Evolutionary conservation across 352 stramenopile genomes (phyloP), one percentile per base, ranked within the genome.

Genomic region (Pythium rhizo-oryzae): DNA sequence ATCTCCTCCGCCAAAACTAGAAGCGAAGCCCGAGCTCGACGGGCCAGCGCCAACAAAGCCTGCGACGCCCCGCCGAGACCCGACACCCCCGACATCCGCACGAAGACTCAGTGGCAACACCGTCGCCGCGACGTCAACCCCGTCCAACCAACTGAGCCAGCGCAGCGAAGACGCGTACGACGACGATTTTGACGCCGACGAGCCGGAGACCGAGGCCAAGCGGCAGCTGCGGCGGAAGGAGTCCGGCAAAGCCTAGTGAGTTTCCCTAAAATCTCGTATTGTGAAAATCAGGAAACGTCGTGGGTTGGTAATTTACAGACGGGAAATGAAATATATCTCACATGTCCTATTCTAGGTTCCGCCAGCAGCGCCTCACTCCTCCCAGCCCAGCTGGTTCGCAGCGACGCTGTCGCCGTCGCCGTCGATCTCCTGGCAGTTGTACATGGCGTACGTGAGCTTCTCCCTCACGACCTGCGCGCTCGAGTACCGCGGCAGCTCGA

Each of bases 401-500:
- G 80, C 75, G n/a, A 94, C 77, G 30, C 76, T 91, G 55, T 94
- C 82, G 16, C 84, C 81, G 59, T 98, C 92, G 8, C 83, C 91
- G 67, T 98, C 93, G 63, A 98, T 98, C 74, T 97, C 89, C 65
- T 94, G 88, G 77, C 92, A 98, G 71, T 98, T 98, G 76, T 96
- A 94, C 53, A 98, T 98, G 35, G 93, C 92, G 56, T 97, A 98
- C 16, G 92, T 65, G 24, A 98, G 65, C 67, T 93, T 94, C 46
- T 91, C 81, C 18, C 76, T 68, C 41, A 97, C 69, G 8, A 96
- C 78, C 33, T 79, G 65, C 37, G 89, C 70, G 51, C 76, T 96
- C 44, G 91, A 97, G 75, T 99, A 99, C 44, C 87, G 70, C 18
- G 98, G 97, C 24, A 99, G 69, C 35, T 97, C 95, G 35, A 99